Base-by-base conservation (phyloP, 1,284 basidiomycete species). In the Coniferiporia sulphurascens region DNA sequence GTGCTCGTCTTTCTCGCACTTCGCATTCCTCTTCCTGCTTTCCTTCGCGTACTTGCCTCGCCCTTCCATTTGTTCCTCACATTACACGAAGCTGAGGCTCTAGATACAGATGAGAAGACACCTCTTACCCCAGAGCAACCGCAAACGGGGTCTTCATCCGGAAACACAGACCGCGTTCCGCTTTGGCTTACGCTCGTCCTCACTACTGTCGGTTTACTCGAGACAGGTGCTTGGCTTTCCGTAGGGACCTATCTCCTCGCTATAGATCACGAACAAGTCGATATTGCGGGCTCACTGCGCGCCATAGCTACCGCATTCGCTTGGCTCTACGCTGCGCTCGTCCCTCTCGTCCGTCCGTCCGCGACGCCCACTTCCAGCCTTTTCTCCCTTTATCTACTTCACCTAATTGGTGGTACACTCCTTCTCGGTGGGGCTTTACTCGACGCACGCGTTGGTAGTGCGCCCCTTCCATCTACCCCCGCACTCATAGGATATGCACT, bases 171-270 rank as follows among this genome's bases (percentile, higher is more conserved):
- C 12, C 38, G 38, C 38, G 38, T 49, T 15, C 78, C 81, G 0
- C 70, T 84, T 3, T 86, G 86, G 84, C 78, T 80, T 48, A 82
- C 80, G 3, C 62, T 83, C 41, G 63, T 80, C 7, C 76, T 89
- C 19, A 75, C 78, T 0, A 73, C 76, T 52, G 62, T 82, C 19
- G 79, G 81, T 3, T 73, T 85, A 10, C 36, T 75, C 8, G 76
- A 84, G 65, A 70, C 78, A 0, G 68, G 86, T 12, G 70, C 68
- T 7, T 86, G 85, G 83, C 66, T 82, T 21, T 74, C 72, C 4
- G 65, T 76, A 34, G 80, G 76, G 4, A 77, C 77, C 6, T 85
- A 77, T 66, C 64, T 64, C 9, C 60, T 77, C 22, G 69, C n/a
- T 63, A 74, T 44, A 2, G 63, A 65, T 50, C 61, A 67, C 0